These are phyloP conservation scores for Scenedesmus sp. DNA, from an alignment of 163 green algal species.

Conservation along the genomic window DNA sequence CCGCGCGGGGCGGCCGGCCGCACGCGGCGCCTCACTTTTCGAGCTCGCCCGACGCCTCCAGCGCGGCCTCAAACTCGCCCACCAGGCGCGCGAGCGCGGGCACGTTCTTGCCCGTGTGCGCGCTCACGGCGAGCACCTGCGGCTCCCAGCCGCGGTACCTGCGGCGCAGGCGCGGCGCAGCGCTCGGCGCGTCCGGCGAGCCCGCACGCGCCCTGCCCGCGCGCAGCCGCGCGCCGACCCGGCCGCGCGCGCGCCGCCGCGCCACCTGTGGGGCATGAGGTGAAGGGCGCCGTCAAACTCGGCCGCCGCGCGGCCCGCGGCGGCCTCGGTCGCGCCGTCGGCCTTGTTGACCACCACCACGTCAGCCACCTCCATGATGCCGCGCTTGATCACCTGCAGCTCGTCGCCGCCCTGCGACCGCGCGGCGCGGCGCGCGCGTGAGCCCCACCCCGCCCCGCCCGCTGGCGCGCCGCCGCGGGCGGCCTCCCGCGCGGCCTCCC, in stretches of 20 bases:
- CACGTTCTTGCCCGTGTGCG: conserved; percentile 16
- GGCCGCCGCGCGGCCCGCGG: conserved; percentile 53
- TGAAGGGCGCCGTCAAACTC: conserved; percentile 40
- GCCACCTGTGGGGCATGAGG: conserved; percentile 39
- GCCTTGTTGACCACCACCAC: conserved; percentile 77
- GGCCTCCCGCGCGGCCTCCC: too few relatives aligned
- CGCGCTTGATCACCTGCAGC: conserved; percentile 64
- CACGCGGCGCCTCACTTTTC: conserved; percentile 4
- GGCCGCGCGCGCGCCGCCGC: too few relatives aligned
- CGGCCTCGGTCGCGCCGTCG: conserved; percentile 54
- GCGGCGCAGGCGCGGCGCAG: too few relatives aligned
- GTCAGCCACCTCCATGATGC: conserved; percentile 70
- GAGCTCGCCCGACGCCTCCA: conserved; percentile 10
- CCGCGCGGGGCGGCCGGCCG: too few relatives aligned
- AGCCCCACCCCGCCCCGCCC: too few relatives aligned
- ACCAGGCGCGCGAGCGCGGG: conserved; percentile 20
- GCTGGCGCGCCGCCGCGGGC: too few relatives aligned
- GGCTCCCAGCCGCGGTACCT: conserved; percentile 33
- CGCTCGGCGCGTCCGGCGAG: too few relatives aligned
- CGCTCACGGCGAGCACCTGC: conserved; percentile 34
- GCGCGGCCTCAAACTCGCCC: conserved; percentile 1
- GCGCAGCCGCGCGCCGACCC: not conserved
- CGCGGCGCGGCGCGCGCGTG: too few relatives aligned
- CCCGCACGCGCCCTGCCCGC: not conserved
- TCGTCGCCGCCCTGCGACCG: conserved; percentile 50